Evolutionary conservation across 495 filamentous ascomycete species (phyloP).

Genomic region (Penicillium steckii): DNA sequence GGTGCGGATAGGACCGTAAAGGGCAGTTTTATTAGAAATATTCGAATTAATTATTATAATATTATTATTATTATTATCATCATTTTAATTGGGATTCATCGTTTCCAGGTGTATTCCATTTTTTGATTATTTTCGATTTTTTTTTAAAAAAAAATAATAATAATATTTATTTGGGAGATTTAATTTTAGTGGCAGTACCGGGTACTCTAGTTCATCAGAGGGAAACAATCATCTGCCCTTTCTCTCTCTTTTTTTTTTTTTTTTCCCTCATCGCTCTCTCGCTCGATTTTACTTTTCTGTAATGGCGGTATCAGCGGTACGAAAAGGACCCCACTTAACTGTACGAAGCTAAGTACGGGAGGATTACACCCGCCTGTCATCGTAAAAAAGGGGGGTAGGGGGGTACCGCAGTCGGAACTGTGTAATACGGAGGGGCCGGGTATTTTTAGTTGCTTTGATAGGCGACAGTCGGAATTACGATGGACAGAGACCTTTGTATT

Average conservation of each 20-base stretch:
- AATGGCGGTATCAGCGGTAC: neutral
- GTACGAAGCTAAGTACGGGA: slow-evolving; percentile 14
- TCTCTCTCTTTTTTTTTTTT: neutral
- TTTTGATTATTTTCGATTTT: neutral
- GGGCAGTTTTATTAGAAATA: neutral
- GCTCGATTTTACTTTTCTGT: neutral
- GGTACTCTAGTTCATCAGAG: slow-evolving; percentile 1
- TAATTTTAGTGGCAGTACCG: slow-evolving; percentile 5
- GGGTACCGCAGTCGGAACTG: slow-evolving; percentile 16
- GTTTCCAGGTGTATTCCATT: no score
- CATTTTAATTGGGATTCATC: slow-evolving; percentile 4
- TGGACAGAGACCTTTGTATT: no score
- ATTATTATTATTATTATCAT: slow-evolving; percentile 7
- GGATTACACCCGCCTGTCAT: slow-evolving; percentile 17
- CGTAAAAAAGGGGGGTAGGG: slow-evolving; percentile 7
- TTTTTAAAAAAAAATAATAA: neutral
- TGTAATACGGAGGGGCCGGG: slow-evolving; percentile 13
- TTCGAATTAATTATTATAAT: slow-evolving; percentile 1
- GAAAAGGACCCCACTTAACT: no score
- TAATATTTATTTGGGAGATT: neutral
- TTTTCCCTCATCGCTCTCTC: neutral
- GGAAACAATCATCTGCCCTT: no score
- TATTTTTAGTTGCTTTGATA: slow-evolving; percentile 19
- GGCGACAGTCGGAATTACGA: slow-evolving; percentile 3
- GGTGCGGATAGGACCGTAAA: slow-evolving; percentile 23